phyloP scores from a whole-genome alignment of 1,284 basidiomycete species.

The Gomphus sp. region DNA sequence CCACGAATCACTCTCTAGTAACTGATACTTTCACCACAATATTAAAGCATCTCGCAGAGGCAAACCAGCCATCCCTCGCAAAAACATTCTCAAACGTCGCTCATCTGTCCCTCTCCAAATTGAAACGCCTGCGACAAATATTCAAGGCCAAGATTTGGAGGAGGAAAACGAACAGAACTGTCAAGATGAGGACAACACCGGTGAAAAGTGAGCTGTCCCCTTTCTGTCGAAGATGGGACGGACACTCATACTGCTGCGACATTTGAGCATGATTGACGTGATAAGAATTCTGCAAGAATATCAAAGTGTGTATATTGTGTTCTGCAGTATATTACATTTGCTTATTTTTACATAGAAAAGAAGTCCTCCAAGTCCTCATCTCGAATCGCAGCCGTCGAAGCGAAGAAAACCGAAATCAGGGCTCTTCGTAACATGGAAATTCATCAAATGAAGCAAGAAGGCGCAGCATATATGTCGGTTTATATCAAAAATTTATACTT shows the following conservation, averaged over 20 bases:
- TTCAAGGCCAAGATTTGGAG: not conserved
- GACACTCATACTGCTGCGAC: not conserved
- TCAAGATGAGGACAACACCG: not conserved
- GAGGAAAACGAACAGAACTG: not conserved
- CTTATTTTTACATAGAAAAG: not conserved
- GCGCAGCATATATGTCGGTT: conserved; percentile 3
- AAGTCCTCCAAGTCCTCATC: not conserved
- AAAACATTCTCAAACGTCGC: not conserved
- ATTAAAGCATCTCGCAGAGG: not conserved
- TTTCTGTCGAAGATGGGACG: not conserved
- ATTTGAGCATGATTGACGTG: not conserved
- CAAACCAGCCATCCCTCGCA: not conserved
- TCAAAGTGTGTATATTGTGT: not conserved
- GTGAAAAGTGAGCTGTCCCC: not conserved
- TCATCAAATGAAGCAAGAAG: not conserved
- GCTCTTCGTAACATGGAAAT: not conserved
- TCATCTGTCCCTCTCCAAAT: not conserved
- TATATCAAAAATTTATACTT: not conserved
- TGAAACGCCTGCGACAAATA: not conserved
- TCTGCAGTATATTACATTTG: not conserved
- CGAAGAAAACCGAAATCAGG: not conserved
- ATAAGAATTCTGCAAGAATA: conserved; percentile 4
- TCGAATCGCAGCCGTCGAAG: not conserved
- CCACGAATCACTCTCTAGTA: not conserved
- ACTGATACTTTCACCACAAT: not conserved